Base-by-base conservation (phyloP, 2,329 filamentous ascomycete genomes). In the Sporothrix mexicana region DNA sequence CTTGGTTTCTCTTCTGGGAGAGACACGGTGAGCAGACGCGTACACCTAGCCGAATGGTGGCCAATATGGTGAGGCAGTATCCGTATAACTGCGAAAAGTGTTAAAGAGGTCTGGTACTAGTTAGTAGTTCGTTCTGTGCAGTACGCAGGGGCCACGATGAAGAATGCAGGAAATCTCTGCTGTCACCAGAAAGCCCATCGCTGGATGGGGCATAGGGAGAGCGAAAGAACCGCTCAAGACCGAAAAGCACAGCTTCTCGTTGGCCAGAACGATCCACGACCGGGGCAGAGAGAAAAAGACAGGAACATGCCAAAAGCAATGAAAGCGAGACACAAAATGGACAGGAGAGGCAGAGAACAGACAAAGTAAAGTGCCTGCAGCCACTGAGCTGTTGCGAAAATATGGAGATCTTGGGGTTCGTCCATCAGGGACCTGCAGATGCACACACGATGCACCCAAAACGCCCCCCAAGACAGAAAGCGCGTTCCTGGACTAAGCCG, bases 91-190 rank as follows among this genome's bases (percentile, higher is more conserved):
- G 51, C 20, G 20, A 55, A 23, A 25, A 17, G 20, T 9, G 20
- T 23, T 25, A 2, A 12, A 15, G 41, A 62, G 20, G 41, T 20
- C 69, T 51, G 67, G n/a, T 53, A n/a, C 17, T 36, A 64, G 43
- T 12, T 30, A 69, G 51, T 47, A 59, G 68, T 45, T 45, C 36
- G 41, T 47, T 20, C 61, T 25, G 41, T 25, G 3, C 61, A 47
- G 61, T 47, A 55, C 20, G 69, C 72, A 73, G 59, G 72, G 66
- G 69, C 72, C 72, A 73, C 72, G 69, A 64, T 69, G 72, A 72
- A 71, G 69, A 73, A 73, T 73, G 72, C 69, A 72, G 20, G 25
- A 69, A 64, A 62, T 41, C 9, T 25, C 45, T 43, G 61, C 41
- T 53, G 41, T 30, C 62, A 10, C 57, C 61, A 70, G 25, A 47